A percentile compares a stretch with the other conserved stretches of the same genome.
phyloP scores from a whole-genome alignment of 176 grass and related monocot genomes.

The Rhynchospora breviuscula region DNA sequence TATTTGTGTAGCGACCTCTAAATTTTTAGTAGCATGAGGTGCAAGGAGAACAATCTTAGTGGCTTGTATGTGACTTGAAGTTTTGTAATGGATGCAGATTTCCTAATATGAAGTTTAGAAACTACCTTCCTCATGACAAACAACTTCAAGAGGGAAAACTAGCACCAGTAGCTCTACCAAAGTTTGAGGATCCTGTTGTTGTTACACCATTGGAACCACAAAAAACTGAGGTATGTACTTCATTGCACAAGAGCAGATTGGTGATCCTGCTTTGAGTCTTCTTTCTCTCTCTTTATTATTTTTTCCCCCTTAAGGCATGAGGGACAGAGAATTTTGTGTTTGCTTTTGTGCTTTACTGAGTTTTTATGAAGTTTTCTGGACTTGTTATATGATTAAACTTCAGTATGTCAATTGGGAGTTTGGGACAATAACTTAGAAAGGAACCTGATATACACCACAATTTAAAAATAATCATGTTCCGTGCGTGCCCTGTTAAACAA shows the following conservation, averaged over 20 bases:
- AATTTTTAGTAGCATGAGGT: background rate
- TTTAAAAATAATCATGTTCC: too few relatives aligned
- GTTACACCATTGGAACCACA: constrained; percentile 45
- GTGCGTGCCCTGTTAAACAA: background rate
- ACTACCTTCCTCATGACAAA: constrained; percentile 96
- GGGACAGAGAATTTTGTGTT: background rate
- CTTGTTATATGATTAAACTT: background rate
- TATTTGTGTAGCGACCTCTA: background rate
- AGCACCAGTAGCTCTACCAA: constrained; percentile 53
- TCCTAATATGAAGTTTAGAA: constrained; percentile 89
- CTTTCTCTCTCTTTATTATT: background rate
- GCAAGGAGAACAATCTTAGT: background rate
- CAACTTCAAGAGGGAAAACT: constrained; percentile 74
- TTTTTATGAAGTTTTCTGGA: background rate
- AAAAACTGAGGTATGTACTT: constrained; percentile 45
- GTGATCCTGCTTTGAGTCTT: background rate
- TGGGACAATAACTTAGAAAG: background rate
- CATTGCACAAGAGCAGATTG: background rate
- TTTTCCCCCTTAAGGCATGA: background rate
- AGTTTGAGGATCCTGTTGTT: constrained; percentile 81
- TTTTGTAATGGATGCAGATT: constrained; percentile 30
- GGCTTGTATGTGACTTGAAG: background rate
- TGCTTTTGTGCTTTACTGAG: background rate
- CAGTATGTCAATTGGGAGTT: background rate
- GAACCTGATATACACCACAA: background rate